Evolutionary conservation across 1,284 basidiomycete genomes (phyloP), one percentile per base, ranked within the genome.

Genomic region (Waitea zeae): DNA sequence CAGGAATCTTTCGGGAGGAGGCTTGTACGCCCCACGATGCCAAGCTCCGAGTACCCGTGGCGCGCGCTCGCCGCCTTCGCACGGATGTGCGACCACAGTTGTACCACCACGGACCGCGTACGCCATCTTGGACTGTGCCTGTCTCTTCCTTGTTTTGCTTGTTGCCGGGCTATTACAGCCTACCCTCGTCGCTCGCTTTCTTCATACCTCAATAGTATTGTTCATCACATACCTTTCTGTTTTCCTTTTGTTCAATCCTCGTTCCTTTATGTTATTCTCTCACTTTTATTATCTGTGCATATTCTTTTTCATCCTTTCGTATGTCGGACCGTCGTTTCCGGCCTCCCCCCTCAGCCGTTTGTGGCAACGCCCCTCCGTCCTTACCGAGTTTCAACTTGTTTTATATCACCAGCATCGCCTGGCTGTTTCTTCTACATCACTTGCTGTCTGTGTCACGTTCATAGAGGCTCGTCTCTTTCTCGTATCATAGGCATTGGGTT

Each of bases 201-300:
- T n/a, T n/a, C n/a, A n/a, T n/a, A n/a, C n/a, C n/a, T n/a, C n/a
- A n/a, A n/a, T n/a, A 20, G 31, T 39, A 20, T 30, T 33, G 11
- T 37, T 19, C n/a, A 39, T 33, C 28, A 12, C 28, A 18, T 34
- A 17, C 30, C 11, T 20, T 27, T 13, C 14, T 17, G 17, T 27
- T 37, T 41, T 34, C 31, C 35, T n/a, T n/a, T n/a, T 34, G 20
- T 36, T 38, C 34, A 33, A 33, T 37, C 37, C 28, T 30, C 20
- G 22, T 30, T 28, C 24, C 17, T 29, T 19, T 37, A 28, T 34
- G 4, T 37, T 37, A 38, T 33, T 34, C 20, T 12, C 22, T 30
- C 27, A 30, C 19, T 28, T 29, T 33, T 33, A 14, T 26, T 26
- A 7, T 24, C 22, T 33, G 12, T 27, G 17, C 17, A 7, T 33